Percentiles rank a stretch among this genome's conserved stretches.
Conservation (phyloP, 352 stramenopile genomes). For the Hyaloperonospora brassicae region DNA sequence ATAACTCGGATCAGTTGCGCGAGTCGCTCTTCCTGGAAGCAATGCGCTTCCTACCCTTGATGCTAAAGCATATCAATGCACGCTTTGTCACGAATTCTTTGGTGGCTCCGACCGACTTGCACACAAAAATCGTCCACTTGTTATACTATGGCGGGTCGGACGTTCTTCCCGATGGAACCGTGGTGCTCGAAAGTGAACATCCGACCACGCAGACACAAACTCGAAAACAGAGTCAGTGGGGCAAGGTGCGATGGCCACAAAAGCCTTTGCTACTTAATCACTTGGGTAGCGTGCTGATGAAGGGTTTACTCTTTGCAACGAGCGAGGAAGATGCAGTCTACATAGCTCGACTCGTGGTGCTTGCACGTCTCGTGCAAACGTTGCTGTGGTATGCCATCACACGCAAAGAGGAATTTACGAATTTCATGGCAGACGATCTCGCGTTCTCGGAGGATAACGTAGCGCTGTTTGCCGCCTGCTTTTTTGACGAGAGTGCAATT, state of each 20-base stretch:
- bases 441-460: slow-evolving; percentile 49
- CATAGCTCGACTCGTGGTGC: slow-evolving; percentile 51
- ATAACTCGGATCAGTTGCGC: slow-evolving; percentile 53
- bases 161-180: slow-evolving; percentile 52
- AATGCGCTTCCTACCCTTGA: slow-evolving; percentile 67
- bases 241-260: slow-evolving; percentile 65
- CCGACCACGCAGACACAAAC: slow-evolving; percentile 80
- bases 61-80: slow-evolving; percentile 48
- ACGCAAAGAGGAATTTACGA: slow-evolving; percentile 45
- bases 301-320: slow-evolving; percentile 54
- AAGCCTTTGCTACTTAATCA: slow-evolving; percentile 71
- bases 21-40: slow-evolving; percentile 59
- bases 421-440: slow-evolving; percentile 53
- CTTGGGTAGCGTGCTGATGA: slow-evolving; percentile 65
- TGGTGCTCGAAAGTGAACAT: slow-evolving; percentile 67
- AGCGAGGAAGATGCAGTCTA: slow-evolving; percentile 50
- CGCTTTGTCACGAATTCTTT: slow-evolving; percentile 25
- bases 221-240: slow-evolving; percentile 81
- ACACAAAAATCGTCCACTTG: slow-evolving; percentile 48
- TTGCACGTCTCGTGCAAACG: slow-evolving; percentile 67
- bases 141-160: slow-evolving; percentile 70
- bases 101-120: slow-evolving; percentile 16
- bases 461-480: slow-evolving; percentile 41
- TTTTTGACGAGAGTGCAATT: slow-evolving; percentile 20
- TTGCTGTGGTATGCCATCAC: slow-evolving; percentile 71